Percentiles rank a stretch among this genome's conserved stretches.
phyloP scores from a whole-genome alignment of 257 asterid genomes.

The Ophiorrhiza pumila region DNA sequence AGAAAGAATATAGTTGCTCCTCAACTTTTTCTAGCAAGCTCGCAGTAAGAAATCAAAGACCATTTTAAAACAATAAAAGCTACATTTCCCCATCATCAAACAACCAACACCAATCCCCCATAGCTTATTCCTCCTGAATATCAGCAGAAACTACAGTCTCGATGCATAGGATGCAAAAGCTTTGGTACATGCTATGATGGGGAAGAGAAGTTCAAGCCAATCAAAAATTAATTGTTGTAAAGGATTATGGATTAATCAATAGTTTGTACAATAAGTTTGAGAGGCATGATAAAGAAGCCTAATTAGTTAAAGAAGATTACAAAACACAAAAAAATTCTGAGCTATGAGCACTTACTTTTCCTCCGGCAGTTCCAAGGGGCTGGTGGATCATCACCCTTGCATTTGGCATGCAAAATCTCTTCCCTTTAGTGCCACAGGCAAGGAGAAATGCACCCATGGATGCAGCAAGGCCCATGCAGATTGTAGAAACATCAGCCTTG shows the following conservation, averaged over 20 bases:
- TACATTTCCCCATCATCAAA: not conserved
- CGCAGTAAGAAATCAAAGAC: not conserved
- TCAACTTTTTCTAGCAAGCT: not conserved
- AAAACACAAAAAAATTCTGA: not conserved
- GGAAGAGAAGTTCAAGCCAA: constrained; percentile 4
- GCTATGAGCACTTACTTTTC: constrained; percentile 43
- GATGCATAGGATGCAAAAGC: not conserved
- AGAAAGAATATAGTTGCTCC: not conserved
- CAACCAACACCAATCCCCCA: not conserved
- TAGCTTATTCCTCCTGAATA: not conserved
- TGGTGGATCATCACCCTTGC: constrained; percentile 96
- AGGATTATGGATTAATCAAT: not conserved
- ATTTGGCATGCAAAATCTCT: constrained; percentile 97
- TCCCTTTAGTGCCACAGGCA: constrained; percentile 87
- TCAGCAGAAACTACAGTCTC: not conserved
- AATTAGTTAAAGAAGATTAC: not conserved
- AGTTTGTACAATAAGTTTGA: not conserved
- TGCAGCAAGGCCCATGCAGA: constrained; percentile 92
- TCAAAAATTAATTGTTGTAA: not conserved
- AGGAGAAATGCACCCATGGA: constrained; percentile 95
- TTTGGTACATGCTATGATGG: not conserved
- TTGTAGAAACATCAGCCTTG: constrained; percentile 95
- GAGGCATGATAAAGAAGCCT: not conserved
- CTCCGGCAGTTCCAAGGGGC: constrained; percentile 85
- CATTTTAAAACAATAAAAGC: not conserved